phyloP scores from a whole-genome alignment of 148 eudicot species.

The Rhododendron mucronatum region DNA sequence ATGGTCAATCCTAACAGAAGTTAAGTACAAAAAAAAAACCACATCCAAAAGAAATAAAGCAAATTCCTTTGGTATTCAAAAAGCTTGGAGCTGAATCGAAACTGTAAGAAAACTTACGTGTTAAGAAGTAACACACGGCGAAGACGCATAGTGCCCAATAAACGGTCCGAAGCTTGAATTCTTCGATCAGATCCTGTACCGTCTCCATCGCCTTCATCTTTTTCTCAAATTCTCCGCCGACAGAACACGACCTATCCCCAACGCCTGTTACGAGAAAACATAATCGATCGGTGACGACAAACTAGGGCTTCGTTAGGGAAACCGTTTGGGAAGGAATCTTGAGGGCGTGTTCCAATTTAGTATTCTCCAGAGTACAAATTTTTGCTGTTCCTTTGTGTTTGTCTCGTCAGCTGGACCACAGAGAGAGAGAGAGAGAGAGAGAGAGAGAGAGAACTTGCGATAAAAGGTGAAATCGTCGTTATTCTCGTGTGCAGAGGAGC shows the following conservation, averaged over 20 bases:
- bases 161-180: conserved; percentile 77
- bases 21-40: background rate
- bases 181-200: conserved; percentile 80
- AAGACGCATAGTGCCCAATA: conserved; percentile 86
- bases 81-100: background rate
- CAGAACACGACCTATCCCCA: background rate
- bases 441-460: background rate
- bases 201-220: conserved; percentile 52
- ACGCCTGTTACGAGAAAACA: background rate
- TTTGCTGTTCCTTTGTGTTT: background rate
- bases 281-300: background rate
- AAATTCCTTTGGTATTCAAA: background rate
- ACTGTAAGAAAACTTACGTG: conserved; percentile 50
- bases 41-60: background rate
- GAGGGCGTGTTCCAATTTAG: background rate
- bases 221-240: background rate
- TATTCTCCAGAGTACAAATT: background rate
- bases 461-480: background rate
- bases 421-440: background rate
- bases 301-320: background rate
- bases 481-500: too few relatives aligned
- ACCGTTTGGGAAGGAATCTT: background rate
- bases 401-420: background rate
- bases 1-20: background rate
- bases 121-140: conserved; percentile 63